phyloP scores from a whole-genome alignment of 306 rosid genomes.

The peach (Prunus persica) region DNA sequence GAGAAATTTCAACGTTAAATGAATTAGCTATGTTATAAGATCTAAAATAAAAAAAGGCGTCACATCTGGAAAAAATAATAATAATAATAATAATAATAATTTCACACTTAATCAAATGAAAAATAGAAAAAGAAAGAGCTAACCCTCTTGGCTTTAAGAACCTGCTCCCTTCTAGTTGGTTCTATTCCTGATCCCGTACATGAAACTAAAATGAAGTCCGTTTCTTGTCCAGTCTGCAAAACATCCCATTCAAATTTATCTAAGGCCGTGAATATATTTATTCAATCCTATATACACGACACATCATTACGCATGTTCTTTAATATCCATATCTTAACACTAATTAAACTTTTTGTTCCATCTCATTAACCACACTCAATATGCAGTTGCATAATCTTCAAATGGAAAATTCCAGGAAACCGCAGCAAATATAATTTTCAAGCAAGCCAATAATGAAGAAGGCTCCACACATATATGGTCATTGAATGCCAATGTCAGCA shows the following conservation, averaged over 20 bases:
- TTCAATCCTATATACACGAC: not conserved
- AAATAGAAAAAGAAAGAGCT: constrained; percentile 27
- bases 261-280: constrained; percentile 8
- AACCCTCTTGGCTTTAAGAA: constrained; percentile 94
- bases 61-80: not conserved
- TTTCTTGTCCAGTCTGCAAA: constrained; percentile 92
- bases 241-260: constrained; percentile 26
- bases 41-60: not conserved
- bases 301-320: not conserved
- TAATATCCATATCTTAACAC: constrained; percentile 12
- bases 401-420: not conserved
- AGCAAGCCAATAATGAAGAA: not conserved
- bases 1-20: constrained; percentile 16
- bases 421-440: not conserved
- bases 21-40: constrained; percentile 17
- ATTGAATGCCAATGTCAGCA: not conserved
- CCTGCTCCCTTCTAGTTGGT: constrained; percentile 91
- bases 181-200: constrained; percentile 93
- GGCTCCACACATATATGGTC: not conserved
- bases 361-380: not conserved
- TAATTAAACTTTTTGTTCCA: not conserved
- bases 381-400: not conserved
- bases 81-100: too few relatives aligned
- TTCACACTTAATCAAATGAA: constrained; percentile 14
- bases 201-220: constrained; percentile 91